These are phyloP conservation scores for Daldinia bambusicola DNA, from an alignment of 495 filamentous ascomycete genomes.

Conservation along the genomic window DNA sequence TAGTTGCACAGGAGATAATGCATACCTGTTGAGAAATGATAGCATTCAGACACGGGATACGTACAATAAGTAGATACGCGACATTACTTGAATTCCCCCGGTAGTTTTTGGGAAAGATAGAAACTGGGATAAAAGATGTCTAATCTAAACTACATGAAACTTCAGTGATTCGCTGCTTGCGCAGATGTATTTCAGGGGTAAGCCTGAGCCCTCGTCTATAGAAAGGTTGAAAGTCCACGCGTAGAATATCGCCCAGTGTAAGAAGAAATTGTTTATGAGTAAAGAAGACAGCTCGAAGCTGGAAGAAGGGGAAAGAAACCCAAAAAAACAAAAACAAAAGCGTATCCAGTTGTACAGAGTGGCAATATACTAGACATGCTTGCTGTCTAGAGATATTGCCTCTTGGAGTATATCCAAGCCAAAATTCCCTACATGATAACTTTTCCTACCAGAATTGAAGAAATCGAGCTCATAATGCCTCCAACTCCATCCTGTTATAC, in stretches of 20 bases:
- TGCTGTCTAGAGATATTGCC: background rate
- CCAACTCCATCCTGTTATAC: constrained; percentile 29
- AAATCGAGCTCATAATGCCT: constrained; percentile 18
- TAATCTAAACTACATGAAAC: constrained; percentile 21
- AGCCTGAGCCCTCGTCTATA: constrained; percentile 31
- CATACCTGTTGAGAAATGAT: background rate
- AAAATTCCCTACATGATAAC: background rate
- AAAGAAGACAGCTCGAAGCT: background rate
- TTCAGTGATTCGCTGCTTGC: constrained; percentile 31
- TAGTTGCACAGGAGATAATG: background rate
- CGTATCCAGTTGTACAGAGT: constrained; percentile 3
- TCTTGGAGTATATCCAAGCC: constrained; percentile 1
- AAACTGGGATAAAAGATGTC: constrained; percentile 4
- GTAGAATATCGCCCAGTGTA: background rate
- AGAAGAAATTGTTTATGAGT: background rate
- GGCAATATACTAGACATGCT: background rate
- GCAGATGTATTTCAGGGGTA: constrained; percentile 21
- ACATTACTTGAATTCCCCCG: no score
- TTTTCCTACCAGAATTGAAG: background rate
- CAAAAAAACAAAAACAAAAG: background rate
- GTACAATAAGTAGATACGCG: background rate
- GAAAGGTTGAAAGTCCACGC: constrained; percentile 26
- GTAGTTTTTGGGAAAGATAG: background rate
- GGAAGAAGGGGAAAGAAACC: background rate
- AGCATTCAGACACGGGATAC: background rate